Base-by-base conservation (phyloP, 2,329 filamentous ascomycete genomes). In the Juglanconis juglandina region DNA sequence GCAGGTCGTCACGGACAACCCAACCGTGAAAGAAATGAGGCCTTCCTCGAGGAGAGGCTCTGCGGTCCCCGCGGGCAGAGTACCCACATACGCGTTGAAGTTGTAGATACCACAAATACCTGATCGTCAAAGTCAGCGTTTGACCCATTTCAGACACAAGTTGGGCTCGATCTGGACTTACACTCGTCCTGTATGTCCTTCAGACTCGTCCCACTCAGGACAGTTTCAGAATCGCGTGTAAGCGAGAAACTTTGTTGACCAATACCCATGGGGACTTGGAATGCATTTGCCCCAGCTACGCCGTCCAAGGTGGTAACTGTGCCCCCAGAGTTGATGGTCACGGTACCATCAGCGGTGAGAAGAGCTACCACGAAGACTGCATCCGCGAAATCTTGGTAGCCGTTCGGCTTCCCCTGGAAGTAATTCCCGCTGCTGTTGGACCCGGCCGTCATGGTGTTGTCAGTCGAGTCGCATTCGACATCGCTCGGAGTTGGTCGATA, bases 81-180 rank as follows among this genome's bases (percentile, higher is more conserved):
- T 79, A n/a, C 81, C 81, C 1, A 82, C 80, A 62, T 81, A 84
- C 11, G 80, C 76, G 59, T 85, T 85, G 73, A 80, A 84, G 70
- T 84, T 84, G 72, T 83, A 83, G 56, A 83, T 73, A 8, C 81
- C 80, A 59, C 79, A 84, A 14, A 77, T 69, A 30, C 55, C 55
- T 58, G 11, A 17, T 37, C 17, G 35, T 13, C 5, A 10, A 30
- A 9, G 34, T 56, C 34, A 56, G 54, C 44, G 17, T 6, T 6
- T 47, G 14, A 39, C 7, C 9, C 44, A 47, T 17, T 4, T 24
- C 3, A 6, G 17, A 30, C 17, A 9, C 10, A 24, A 8, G 7
- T 17, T 47, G 17, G 44, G n/a, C 44, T 17, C 7, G 13, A 3
- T 4, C 11, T 39, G 1, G 33, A 52, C 55, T 46, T 58, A 67